A percentile compares a stretch with the other conserved stretches of the same genome.
phyloP scores from a whole-genome alignment of 371 early-diverging fungal genomes.

The Mortierella sp. region DNA sequence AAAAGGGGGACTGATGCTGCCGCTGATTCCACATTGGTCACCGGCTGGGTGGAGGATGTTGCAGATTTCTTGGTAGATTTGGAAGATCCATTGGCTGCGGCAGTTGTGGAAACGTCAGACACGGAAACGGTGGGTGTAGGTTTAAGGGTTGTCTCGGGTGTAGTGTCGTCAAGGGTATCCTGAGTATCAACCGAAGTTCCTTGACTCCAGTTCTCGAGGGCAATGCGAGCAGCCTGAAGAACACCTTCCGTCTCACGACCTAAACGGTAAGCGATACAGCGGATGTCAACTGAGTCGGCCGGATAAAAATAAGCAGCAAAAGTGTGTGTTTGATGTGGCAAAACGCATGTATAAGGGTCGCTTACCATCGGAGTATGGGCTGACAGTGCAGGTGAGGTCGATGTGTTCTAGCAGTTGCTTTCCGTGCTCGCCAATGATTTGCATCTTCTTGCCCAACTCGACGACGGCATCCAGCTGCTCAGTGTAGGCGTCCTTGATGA shows the following conservation, averaged over 20 bases:
- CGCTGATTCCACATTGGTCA: neutral
- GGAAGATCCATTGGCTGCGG: neutral
- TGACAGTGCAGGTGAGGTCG: constrained; percentile 14
- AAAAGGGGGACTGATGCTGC: constrained; percentile 25
- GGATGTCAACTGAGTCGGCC: too few relatives aligned
- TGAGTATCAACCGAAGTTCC: neutral
- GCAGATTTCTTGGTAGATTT: neutral
- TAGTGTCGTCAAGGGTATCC: constrained; percentile 5
- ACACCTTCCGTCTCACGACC: constrained; percentile 42
- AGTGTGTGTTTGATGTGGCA: neutral
- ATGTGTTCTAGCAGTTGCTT: constrained; percentile 44
- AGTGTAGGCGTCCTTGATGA: constrained; percentile 51
- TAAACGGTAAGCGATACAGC: neutral
- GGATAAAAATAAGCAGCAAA: too few relatives aligned
- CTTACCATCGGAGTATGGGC: constrained; percentile 25
- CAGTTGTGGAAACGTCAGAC: neutral
- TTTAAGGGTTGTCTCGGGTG: constrained; percentile 3
- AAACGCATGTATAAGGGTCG: too few relatives aligned
- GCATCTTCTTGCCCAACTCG: constrained; percentile 56
- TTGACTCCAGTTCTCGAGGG: constrained; percentile 46
- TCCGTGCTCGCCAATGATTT: constrained; percentile 56
- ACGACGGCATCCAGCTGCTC: constrained; percentile 45
- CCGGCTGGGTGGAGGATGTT: neutral
- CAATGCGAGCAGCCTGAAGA: constrained; percentile 44
- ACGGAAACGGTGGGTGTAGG: constrained; percentile 14